Conservation (phyloP, 164 flowering plant species). For the Tetrastigma voinierianum region DNA sequence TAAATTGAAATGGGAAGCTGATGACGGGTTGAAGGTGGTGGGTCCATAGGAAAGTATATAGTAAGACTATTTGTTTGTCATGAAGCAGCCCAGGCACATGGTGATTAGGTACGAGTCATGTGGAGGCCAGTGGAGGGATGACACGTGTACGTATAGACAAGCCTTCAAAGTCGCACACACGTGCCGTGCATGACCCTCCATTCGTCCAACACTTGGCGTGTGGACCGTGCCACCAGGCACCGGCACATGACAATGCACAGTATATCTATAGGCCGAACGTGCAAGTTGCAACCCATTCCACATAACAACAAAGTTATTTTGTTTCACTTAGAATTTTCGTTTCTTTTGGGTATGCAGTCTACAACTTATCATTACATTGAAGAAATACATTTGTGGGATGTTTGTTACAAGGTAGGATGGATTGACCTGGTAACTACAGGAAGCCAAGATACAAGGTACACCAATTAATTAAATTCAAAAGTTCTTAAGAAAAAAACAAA, state of each 20-base stretch:
- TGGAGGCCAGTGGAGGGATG: neutral
- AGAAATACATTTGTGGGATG: no score
- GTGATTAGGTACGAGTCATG: constrained; percentile 17
- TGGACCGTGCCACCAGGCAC: constrained; percentile 19
- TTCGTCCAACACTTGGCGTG: constrained; percentile 18
- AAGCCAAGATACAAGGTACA: no score
- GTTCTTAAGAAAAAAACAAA: no score
- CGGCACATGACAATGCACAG: constrained; percentile 12
- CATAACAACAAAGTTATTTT: no score
- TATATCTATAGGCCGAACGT: constrained; percentile 10
- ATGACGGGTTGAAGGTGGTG: no score
- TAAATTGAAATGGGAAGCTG: no score
- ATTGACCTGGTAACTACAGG: no score
- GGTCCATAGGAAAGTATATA: neutral
- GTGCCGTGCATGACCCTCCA: constrained; percentile 12
- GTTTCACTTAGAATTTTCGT: no score
- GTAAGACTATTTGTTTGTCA: constrained; percentile 19
- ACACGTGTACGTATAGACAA: constrained; percentile 8
- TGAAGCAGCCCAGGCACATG: constrained; percentile 22
- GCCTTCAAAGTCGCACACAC: constrained; percentile 11
- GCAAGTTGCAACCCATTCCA: constrained; percentile 1
- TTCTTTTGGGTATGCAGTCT: constrained; percentile 7
- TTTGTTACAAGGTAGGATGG: no score
- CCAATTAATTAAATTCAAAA: no score
- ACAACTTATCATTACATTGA: no score